phyloP scores from a whole-genome alignment of 2,329 filamentous ascomycete species.

The Aspergillus texensis region DNA sequence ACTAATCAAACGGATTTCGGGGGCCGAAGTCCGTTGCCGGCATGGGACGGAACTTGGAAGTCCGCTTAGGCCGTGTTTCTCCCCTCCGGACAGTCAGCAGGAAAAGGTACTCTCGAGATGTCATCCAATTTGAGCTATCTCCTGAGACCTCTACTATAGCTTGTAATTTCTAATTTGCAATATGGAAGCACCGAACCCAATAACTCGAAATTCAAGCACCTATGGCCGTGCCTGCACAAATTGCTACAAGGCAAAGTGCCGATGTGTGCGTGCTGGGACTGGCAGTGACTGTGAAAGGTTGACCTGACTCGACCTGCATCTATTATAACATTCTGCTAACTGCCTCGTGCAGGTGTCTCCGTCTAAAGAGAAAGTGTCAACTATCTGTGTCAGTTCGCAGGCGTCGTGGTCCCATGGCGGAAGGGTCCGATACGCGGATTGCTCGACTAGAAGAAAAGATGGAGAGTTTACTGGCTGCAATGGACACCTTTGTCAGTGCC shows the following conservation, averaged over 20 bases:
- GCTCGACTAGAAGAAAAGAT: slow-evolving; percentile 40
- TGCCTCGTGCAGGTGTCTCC: slow-evolving; percentile 32
- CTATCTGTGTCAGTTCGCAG: slow-evolving; percentile 38
- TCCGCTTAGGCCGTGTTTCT: background rate
- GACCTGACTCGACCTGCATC: background rate
- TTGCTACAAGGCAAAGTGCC: slow-evolving; percentile 36
- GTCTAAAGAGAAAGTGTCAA: slow-evolving; percentile 39
- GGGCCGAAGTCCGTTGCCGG: slow-evolving; percentile 10
- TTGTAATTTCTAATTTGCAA: background rate
- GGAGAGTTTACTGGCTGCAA: slow-evolving; percentile 33
- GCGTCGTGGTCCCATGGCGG: slow-evolving; percentile 27
- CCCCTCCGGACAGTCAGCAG: too few relatives aligned
- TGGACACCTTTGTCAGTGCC: slow-evolving; percentile 29
- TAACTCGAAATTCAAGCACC: slow-evolving; percentile 17
- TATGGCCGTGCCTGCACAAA: slow-evolving; percentile 34
- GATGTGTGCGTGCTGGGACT: slow-evolving; percentile 26
- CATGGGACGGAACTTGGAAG: background rate
- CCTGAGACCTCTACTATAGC: background rate
- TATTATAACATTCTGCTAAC: slow-evolving; percentile 9
- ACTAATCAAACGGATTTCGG: slow-evolving; percentile 12
- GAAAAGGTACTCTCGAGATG: too few relatives aligned
- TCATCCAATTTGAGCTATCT: too few relatives aligned
- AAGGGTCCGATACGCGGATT: slow-evolving; percentile 36
- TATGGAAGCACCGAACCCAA: slow-evolving; percentile 19
- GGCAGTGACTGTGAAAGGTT: slow-evolving; percentile 31